phyloP scores from a whole-genome alignment of 306 rosid genomes.

The Castanea crenata region DNA sequence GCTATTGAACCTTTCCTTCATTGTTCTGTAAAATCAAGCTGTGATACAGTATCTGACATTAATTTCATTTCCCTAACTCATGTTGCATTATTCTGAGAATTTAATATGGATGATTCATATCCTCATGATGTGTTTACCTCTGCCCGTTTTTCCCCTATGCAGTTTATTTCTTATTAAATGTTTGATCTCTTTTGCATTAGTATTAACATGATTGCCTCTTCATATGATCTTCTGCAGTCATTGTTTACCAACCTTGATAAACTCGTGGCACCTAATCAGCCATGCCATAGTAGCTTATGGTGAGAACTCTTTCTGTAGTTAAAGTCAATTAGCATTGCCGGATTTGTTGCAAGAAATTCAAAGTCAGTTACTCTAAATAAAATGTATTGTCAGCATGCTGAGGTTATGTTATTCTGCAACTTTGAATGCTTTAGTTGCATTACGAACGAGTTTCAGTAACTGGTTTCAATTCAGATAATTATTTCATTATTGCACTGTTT shows the following conservation, averaged over 20 bases:
- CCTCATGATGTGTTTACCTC: background rate
- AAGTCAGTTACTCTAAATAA: background rate
- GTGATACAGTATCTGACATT: background rate
- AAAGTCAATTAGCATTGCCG: background rate
- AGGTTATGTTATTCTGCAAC: background rate
- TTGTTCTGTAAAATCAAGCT: background rate
- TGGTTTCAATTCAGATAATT: background rate
- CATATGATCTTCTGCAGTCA: conserved; percentile 54
- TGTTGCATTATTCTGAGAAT: background rate
- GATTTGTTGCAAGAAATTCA: background rate
- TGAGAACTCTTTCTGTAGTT: conserved; percentile 35
- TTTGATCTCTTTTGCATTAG: background rate
- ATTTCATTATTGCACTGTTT: background rate
- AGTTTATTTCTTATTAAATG: background rate
- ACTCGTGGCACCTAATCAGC: conserved; percentile 76
- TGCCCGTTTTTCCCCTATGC: background rate
- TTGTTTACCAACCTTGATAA: conserved; percentile 77
- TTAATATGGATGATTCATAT: background rate
- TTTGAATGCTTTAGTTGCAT: background rate
- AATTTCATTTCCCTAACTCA: background rate
- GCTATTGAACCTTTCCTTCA: background rate
- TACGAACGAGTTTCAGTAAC: background rate
- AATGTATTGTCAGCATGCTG: background rate
- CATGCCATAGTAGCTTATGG: conserved; percentile 94
- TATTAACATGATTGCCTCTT: background rate